These are phyloP conservation scores for Abortiporus biennis DNA, from an alignment of 1,284 basidiomycete genomes.

Conservation along the genomic window DNA sequence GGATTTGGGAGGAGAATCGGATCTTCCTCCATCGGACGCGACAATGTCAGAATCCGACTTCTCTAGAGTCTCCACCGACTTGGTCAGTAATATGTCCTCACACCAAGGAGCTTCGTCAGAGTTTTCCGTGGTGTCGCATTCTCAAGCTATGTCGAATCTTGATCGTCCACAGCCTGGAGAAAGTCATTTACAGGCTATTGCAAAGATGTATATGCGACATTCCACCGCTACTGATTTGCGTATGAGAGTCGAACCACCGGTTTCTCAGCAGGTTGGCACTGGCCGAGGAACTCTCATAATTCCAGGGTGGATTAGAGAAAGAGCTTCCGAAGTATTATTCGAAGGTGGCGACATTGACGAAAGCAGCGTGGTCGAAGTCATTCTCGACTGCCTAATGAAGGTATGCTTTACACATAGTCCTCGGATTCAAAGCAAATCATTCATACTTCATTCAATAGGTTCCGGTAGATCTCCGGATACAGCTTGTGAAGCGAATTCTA, in stretches of 20 bases:
- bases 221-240: slow-evolving; percentile 70
- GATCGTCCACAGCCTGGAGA: slow-evolving; percentile 31
- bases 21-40: slow-evolving; percentile 49
- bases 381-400: slow-evolving; percentile 76
- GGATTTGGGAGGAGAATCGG: slow-evolving; percentile 42
- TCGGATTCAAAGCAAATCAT: slow-evolving; percentile 2
- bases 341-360: slow-evolving; percentile 87
- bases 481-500: slow-evolving; percentile 76
- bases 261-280: slow-evolving; percentile 57
- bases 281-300: slow-evolving; percentile 78
- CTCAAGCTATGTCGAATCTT: slow-evolving; percentile 20
- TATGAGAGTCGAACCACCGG: slow-evolving; percentile 59
- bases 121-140: slow-evolving; percentile 45
- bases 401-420: slow-evolving; percentile 30
- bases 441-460: slow-evolving; percentile 40
- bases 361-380: slow-evolving; percentile 72
- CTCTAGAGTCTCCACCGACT: slow-evolving; percentile 44
- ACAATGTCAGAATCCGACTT: slow-evolving; percentile 62
- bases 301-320: slow-evolving; percentile 93
- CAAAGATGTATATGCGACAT: slow-evolving; percentile 63
- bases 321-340: slow-evolving; percentile 87
- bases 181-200: slow-evolving; percentile 53
- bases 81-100: slow-evolving; percentile 39
- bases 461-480: slow-evolving; percentile 83
- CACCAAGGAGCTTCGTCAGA: slow-evolving; percentile 54